Evolutionary conservation across 805 yeast species (phyloP), one percentile per base, ranked within the genome.

Genomic region (Cephaloascus albidus): DNA sequence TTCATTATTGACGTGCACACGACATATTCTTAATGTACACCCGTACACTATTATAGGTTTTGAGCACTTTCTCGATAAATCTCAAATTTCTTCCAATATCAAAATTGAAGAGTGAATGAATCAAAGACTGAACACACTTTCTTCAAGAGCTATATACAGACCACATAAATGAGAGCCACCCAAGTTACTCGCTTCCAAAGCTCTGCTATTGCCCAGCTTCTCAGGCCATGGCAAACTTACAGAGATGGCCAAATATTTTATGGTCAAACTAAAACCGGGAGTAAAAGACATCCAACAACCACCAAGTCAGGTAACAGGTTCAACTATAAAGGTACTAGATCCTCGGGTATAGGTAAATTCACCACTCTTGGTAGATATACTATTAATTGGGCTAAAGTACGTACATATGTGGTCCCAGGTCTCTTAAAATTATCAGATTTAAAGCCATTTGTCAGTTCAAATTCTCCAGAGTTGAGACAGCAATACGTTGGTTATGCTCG

Each of bases 271-370:
- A 88, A 85, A 54, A 56, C 80, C 6, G 97, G 97, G 40, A 79
- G 86, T 47, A 86, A 82, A 58, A 80, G 96, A 66, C 73, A 74
- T 55, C 74, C 95, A 4, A 66, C 90, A 50, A 83, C 96, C 18
- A 82, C 96, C 18, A 93, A 93, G 53, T 87, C 86, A 57, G 97
- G 98, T 53, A 90, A 93, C 63, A 88, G 89, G 67, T 81, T 85
- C 51, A 85, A 72, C 64, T 93, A 93, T 66, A 93, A 93, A 60
- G 99, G 99, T 68, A 93, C 97, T 18, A 76, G 97, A 42, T 85
- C 98, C 4, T 75, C 95, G 3, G 97, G 97, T 59, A 77, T 87
- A 45, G 99, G 99, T 57, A 70, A 68, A 39, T 77, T 81, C 54
- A 83, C 93, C 39, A 67, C 70, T 28, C 72, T 69, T 44, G 97